These are phyloP conservation scores for Homolaphlyctis polyrhiza DNA, from an alignment of 371 early-diverging fungal species.

Conservation along the genomic window DNA sequence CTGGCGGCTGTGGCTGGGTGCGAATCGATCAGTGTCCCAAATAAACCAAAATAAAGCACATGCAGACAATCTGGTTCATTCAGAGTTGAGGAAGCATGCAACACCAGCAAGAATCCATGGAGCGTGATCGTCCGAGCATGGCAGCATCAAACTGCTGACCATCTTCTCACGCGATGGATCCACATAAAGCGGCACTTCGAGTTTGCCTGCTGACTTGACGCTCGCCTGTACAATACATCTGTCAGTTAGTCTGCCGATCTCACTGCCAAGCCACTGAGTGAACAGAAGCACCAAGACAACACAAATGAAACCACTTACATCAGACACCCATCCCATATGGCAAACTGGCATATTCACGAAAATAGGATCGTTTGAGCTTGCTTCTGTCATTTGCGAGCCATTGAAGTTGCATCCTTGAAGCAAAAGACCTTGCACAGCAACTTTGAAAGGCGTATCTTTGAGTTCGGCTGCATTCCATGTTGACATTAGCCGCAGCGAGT, in stretches of 20 bases:
- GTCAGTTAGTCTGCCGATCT: neutral
- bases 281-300: neutral
- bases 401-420: slow-evolving; percentile 46
- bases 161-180: slow-evolving; percentile 25
- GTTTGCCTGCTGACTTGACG: slow-evolving; percentile 2
- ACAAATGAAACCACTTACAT: slow-evolving; percentile 16
- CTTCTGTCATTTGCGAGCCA: slow-evolving; percentile 28
- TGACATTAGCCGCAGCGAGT: slow-evolving; percentile 29
- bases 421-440: slow-evolving; percentile 31
- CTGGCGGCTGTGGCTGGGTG: slow-evolving; percentile 26
- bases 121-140: slow-evolving; percentile 21
- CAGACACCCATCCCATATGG: slow-evolving; percentile 36
- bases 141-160: slow-evolving; percentile 27
- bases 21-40: slow-evolving; percentile 20
- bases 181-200: slow-evolving; percentile 34
- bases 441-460: slow-evolving; percentile 7
- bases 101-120: slow-evolving; percentile 40
- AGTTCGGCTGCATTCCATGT: slow-evolving; percentile 23
- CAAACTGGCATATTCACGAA: slow-evolving; percentile 27
- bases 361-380: slow-evolving; percentile 29
- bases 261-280: neutral
- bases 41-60: neutral
- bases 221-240: slow-evolving; percentile 5
- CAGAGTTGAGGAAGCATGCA: slow-evolving; percentile 29
- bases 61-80: neutral